Percentiles rank a stretch among this genome's conserved stretches.
Conservation (phyloP, 805 yeast species). For the Candida palmyrensis region DNA sequence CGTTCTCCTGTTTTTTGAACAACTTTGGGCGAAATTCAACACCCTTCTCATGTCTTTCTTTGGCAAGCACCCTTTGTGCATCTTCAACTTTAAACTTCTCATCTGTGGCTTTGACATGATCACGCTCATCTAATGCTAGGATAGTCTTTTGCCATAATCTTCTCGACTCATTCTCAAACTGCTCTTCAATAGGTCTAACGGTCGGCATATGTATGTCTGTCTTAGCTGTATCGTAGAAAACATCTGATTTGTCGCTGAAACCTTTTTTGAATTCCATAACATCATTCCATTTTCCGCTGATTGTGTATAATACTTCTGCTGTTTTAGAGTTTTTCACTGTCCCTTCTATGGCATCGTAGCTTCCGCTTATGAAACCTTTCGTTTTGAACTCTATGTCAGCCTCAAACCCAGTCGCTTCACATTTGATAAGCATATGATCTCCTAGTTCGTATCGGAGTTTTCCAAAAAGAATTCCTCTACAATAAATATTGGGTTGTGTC, state of each 20-base stretch:
- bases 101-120: conserved; percentile 81
- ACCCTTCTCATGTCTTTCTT: conserved; percentile 71
- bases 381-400: conserved; percentile 92
- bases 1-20: conserved; percentile 46
- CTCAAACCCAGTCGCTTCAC: conserved; percentile 50
- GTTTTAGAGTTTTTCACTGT: conserved; percentile 45
- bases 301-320: conserved; percentile 55
- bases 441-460: conserved; percentile 87
- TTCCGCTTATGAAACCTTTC: conserved; percentile 89
- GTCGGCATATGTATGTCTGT: conserved; percentile 54
- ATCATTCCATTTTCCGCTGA: conserved; percentile 93
- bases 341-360: conserved; percentile 87
- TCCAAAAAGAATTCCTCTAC: conserved; percentile 90
- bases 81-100: conserved; percentile 87
- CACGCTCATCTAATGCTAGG: conserved; percentile 70
- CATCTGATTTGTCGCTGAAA: conserved; percentile 41
- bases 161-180: conserved; percentile 76
- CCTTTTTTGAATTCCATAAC: conserved; percentile 58
- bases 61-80: conserved; percentile 71
- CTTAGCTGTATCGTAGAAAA: conserved; percentile 40
- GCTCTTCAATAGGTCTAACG: conserved; percentile 76
- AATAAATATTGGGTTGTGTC: conserved; percentile 95
- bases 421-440: conserved; percentile 77
- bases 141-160: conserved; percentile 79
- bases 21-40: conserved; percentile 76